Base-by-base conservation (phyloP, 805 yeast species). In the Starmera pachycereana region DNA sequence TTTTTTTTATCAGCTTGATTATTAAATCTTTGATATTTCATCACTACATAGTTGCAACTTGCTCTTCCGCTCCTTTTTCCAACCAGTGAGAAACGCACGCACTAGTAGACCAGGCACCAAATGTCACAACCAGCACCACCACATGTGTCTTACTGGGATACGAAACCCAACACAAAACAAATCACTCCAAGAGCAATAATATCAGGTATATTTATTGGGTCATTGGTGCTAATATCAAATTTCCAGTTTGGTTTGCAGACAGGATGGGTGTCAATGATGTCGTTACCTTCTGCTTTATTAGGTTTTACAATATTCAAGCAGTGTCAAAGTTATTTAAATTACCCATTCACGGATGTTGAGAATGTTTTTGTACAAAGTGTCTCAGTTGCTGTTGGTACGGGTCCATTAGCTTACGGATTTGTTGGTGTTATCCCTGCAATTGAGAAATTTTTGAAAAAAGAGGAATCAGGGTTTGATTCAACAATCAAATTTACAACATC, bases 261-360 rank as follows among this genome's bases (percentile, higher is more conserved):
- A 0, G 98, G 98, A 2, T 90, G 98, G 98, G 96, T 92, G 6
- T 87, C 96, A 10, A 90, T 90, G 98, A 92, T 90, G 98, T 84
- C 96, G 18, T 66, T 90, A 40, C 97, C 98, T 0, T 81, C 96
- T 5, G 96, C 97, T 0, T 61, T 90, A 39, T 61, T 90, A 22
- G 96, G 95, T 0, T 89, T 78, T 57, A 82, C 96, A 1, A 65
- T 83, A 14, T 90, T 89, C 66, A 85, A 79, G 50, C 62, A 76
- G 4, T 50, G 81, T 3, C 66, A 68, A 19, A 38, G 47, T 2
- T 40, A 47, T 5, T 40, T 69, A 11, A 47, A 50, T 7, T 60
- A 59, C 31, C 78, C 78, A 1, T 76, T 77, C 52, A 75, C 92
- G 0, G 96, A 87, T 47, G 96, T 86, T n/a, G 97, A 92, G 55